These are phyloP conservation scores for Marchantia polymorpha DNA, from an alignment of 225 moss, liverwort and hornwort species.

Conservation along the genomic window DNA sequence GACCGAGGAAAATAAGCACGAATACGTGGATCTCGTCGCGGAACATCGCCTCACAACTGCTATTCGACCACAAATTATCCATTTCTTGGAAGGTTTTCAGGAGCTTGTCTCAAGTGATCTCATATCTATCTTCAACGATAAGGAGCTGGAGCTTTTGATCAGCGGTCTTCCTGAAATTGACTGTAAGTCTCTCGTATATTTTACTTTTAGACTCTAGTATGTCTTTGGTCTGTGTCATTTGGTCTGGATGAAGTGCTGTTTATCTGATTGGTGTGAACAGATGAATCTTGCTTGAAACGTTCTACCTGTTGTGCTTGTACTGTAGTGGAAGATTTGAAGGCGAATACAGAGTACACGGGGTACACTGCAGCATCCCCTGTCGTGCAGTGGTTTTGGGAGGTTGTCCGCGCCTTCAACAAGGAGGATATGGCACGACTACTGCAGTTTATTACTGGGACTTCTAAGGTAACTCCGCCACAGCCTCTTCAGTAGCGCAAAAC, in stretches of 20 bases:
- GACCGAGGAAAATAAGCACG: slow-evolving; percentile 95
- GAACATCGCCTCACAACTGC: slow-evolving; percentile 98
- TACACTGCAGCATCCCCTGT: slow-evolving; percentile 83
- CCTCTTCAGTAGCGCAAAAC: background rate
- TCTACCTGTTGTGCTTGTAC: background rate
- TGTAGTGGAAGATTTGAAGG: slow-evolving; percentile 91
- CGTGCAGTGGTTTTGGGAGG: slow-evolving; percentile 98
- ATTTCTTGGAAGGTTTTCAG: slow-evolving; percentile 91
- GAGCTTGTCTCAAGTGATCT: slow-evolving; percentile 85
- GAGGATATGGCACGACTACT: slow-evolving; percentile 96
- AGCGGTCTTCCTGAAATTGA: slow-evolving; percentile 97
- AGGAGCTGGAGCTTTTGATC: slow-evolving; percentile 92
- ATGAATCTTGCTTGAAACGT: no score
- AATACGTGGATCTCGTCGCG: slow-evolving; percentile 93
- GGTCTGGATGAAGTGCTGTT: no score
- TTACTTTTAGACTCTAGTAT: background rate
- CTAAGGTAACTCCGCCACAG: slow-evolving; percentile 48
- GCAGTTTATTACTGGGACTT: slow-evolving; percentile 96
- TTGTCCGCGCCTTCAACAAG: slow-evolving; percentile 80
- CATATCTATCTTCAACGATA: slow-evolving; percentile 96
- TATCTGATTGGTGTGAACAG: no score
- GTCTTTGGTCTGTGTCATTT: no score
- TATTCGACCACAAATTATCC: slow-evolving; percentile 89
- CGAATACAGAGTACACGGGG: slow-evolving; percentile 92
- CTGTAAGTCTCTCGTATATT: slow-evolving; percentile 46